Evolutionary conservation across 495 filamentous ascomycete genomes (phyloP).

Genomic region (Gamarada debralockiae): DNA sequence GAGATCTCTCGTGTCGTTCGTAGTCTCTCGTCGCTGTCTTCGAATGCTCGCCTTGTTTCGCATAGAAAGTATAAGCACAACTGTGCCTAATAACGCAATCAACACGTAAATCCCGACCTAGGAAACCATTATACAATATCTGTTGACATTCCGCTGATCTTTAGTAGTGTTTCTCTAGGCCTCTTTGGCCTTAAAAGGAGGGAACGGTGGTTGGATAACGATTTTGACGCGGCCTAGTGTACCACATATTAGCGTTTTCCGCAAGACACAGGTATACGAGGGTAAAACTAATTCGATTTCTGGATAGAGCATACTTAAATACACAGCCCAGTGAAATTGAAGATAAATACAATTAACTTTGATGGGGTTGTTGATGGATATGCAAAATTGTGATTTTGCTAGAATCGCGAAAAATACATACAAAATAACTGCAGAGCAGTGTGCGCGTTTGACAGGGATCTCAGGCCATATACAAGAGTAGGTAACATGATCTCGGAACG

Average conservation of each 20-base stretch:
- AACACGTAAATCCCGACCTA: too few species aligned
- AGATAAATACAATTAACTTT: neutral
- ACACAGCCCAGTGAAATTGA: conserved; percentile 6
- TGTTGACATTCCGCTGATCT: neutral
- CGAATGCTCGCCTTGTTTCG: too few species aligned
- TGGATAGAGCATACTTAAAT: neutral
- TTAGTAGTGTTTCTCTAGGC: neutral
- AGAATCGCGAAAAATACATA: conserved; percentile 6
- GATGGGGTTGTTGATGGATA: conserved; percentile 3
- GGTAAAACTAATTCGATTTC: too few species aligned
- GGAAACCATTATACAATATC: neutral
- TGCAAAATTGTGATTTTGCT: conserved; percentile 1
- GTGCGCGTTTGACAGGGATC: neutral
- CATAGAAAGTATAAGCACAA: neutral
- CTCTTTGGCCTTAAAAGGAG: neutral
- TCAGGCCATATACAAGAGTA: conserved; percentile 2
- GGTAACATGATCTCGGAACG: too few species aligned
- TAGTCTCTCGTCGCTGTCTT: neutral
- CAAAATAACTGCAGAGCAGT: conserved; percentile 2
- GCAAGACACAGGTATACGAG: too few species aligned
- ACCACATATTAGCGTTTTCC: conserved; percentile 5
- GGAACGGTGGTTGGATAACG: neutral
- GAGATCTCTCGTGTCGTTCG: neutral
- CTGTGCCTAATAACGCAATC: neutral
- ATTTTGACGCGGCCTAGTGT: neutral